A percentile compares a stretch with the other conserved stretches of the same genome.
Evolutionary conservation across 2,329 filamentous ascomycete species (phyloP).

Genomic region (Apiospora koreana): DNA sequence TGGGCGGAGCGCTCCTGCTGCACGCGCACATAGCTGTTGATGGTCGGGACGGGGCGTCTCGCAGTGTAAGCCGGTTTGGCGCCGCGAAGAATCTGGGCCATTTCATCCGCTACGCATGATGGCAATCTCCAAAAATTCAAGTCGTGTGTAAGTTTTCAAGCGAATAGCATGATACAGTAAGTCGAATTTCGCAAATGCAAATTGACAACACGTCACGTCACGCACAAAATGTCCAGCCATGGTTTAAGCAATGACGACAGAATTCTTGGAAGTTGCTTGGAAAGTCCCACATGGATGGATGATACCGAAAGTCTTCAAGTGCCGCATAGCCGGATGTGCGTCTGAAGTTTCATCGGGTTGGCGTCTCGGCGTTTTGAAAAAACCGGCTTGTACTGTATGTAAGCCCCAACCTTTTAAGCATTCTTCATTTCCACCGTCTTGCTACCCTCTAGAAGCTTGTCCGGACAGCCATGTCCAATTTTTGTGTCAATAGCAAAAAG

Average conservation of each 20-base stretch:
- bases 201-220: background rate
- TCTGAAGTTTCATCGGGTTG: background rate
- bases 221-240: background rate
- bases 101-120: background rate
- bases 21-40: constrained; percentile 1
- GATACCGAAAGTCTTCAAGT: background rate
- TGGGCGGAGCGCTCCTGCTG: background rate
- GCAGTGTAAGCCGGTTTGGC: constrained; percentile 10
- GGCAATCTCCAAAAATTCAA: background rate
- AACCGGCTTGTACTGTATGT: too few relatives aligned
- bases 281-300: background rate
- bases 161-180: background rate
- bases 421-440: background rate
- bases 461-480: background rate
- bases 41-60: constrained; percentile 9
- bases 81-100: background rate
- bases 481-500: too few relatives aligned
- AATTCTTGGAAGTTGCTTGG: background rate
- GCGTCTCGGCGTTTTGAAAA: background rate
- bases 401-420: background rate
- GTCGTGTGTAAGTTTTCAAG: background rate
- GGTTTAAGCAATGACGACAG: background rate
- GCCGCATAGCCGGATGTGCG: background rate
- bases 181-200: background rate
- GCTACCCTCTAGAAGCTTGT: background rate